phyloP scores from a whole-genome alignment of 306 rosid genomes.

The Quercus dentata region DNA sequence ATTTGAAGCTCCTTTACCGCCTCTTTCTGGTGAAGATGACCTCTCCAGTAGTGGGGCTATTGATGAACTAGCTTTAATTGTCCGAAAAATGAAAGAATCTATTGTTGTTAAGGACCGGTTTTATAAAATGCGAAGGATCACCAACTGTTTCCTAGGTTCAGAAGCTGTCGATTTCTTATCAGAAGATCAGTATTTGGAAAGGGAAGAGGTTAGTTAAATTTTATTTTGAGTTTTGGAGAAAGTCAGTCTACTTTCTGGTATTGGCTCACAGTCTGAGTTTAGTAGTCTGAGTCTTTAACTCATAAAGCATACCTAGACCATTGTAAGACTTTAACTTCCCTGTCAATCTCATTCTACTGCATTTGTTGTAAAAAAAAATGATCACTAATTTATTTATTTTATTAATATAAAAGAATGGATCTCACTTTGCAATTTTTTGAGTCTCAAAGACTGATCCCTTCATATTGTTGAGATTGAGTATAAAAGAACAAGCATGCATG shows the following conservation, averaged over 20 bases:
- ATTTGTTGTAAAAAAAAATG: neutral
- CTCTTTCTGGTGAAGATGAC: constrained; percentile 91
- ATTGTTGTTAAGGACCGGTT: constrained; percentile 68
- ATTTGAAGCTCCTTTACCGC: constrained; percentile 66
- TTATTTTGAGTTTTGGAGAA: constrained; percentile 1
- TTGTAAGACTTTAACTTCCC: neutral
- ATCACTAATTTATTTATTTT: too few species aligned
- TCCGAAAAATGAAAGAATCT: constrained; percentile 78
- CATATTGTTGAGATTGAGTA: neutral
- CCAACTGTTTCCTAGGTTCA: constrained; percentile 68
- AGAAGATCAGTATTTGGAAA: constrained; percentile 93
- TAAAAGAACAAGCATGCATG: neutral
- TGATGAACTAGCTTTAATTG: constrained; percentile 76
- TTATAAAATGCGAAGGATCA: constrained; percentile 73
- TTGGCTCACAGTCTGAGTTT: neutral
- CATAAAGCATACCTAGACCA: neutral
- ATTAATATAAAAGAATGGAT: too few species aligned
- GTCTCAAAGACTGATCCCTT: neutral
- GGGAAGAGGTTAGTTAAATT: constrained; percentile 66
- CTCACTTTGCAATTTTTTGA: too few species aligned
- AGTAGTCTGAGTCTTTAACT: neutral
- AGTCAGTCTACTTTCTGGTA: neutral
- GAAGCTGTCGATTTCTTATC: constrained; percentile 88
- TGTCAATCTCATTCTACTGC: neutral
- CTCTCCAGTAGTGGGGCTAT: constrained; percentile 50